Evolutionary conservation across 129 eudicot genomes (phyloP), one percentile per base, ranked within the genome.

Genomic region (Tagetes patula): DNA sequence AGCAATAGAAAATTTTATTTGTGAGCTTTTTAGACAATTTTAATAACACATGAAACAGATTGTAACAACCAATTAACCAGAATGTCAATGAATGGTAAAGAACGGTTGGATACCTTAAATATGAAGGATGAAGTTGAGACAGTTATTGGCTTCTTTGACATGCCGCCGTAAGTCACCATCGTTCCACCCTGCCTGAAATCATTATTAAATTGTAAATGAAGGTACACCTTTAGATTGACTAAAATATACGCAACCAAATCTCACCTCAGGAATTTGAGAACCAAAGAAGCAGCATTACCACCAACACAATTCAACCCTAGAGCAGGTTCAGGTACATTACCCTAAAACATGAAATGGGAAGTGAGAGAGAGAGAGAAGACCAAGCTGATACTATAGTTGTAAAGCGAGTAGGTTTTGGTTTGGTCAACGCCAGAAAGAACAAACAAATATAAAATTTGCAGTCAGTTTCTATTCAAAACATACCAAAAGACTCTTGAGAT

Each of bases 161-260:
- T 95, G 49, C 99, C 99, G 8, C 99, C 99, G 79, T 88, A 95
- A 10, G 99, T 95, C 75, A 91, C 99, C 99, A 95, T 95, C n/a
- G 91, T 95, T 67, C 99, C 99, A 64, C 99, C 91, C 58, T 82
- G 87, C 86, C 99, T 89, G 85, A 69, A 76, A 61, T 55, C 75
- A 67, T 47, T 38, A 39, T 71, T 60, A 74, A 40, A 41, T 62
- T 59, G 7, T 38, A 30, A 45, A 11, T 47, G 7, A 78, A 58
- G 33, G 33, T 61, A 48, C 6, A 34, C 53, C 45, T 70, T 79
- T 45, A 39, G 12, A 78, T 34, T 27, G 8, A 20, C 45, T 13
- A 32, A n/a, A 38, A 4, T 20, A 79, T 34, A 67, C 41, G 48
- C 45, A 50, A 56, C 11, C 55, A 66, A 45, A 65, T 55, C 85